These are phyloP conservation scores for Rhodomyrtus tomentosa DNA, from an alignment of 345 rosid genomes.

Conservation along the genomic window DNA sequence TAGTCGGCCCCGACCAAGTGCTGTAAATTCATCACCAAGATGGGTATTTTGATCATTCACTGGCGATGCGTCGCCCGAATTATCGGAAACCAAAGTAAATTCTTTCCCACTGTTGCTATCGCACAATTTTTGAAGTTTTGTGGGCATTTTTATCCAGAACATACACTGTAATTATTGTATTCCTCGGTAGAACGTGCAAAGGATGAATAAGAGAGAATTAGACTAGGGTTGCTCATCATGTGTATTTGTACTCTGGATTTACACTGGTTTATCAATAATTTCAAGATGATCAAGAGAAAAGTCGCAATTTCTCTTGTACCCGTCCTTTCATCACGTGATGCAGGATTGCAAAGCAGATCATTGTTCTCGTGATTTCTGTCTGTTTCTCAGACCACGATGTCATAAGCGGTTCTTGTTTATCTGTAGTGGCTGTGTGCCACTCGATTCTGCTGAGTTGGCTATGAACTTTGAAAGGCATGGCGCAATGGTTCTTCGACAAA, in stretches of 20 bases:
- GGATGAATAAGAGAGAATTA: background rate
- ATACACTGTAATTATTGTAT: constrained; percentile 1
- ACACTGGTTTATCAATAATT: background rate
- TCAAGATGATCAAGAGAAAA: background rate
- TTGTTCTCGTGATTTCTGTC: background rate
- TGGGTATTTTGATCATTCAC: constrained; percentile 56
- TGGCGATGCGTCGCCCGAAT: background rate
- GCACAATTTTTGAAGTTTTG: background rate
- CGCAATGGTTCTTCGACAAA: background rate
- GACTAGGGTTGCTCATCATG: background rate
- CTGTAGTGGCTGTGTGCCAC: background rate
- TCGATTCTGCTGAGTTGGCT: background rate
- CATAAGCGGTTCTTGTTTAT: background rate
- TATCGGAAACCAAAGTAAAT: background rate
- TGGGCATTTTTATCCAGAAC: background rate
- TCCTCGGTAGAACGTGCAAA: background rate
- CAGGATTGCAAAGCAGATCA: background rate
- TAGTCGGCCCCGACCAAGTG: constrained; percentile 25
- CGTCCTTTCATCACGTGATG: background rate
- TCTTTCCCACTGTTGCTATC: background rate
- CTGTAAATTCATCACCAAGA: constrained; percentile 62
- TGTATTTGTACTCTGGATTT: background rate
- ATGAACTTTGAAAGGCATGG: background rate
- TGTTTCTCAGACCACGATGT: background rate
- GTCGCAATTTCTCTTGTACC: background rate